A percentile compares a stretch with the other conserved stretches of the same genome.
Conservation (phyloP, 1,284 basidiomycete species). For the Cystobasidium sp. region DNA sequence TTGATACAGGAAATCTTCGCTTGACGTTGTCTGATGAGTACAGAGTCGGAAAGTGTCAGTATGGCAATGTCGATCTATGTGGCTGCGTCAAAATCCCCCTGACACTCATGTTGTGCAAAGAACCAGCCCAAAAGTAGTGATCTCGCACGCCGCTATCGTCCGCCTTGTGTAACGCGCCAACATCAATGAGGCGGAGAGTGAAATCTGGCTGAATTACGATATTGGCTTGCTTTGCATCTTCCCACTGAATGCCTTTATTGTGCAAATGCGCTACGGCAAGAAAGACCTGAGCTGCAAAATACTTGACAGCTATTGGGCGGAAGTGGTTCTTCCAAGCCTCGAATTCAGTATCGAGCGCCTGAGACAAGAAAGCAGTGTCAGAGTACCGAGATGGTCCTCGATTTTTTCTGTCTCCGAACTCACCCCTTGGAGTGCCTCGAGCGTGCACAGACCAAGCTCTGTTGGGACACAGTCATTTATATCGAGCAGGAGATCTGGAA, state of each 20-base stretch:
- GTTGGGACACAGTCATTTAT: not conserved
- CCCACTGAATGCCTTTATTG: slow-evolving; percentile 1
- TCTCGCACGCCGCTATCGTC: not conserved
- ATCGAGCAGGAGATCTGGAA: not conserved
- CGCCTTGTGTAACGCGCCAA: not conserved
- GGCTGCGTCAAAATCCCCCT: not conserved
- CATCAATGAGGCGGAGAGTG: slow-evolving; percentile 23
- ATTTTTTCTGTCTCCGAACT: not conserved
- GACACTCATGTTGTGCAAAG: not conserved
- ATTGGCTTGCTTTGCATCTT: slow-evolving; percentile 19
- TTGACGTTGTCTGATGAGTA: not conserved
- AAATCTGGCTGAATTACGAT: slow-evolving; percentile 14
- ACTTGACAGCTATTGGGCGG: slow-evolving; percentile 12
- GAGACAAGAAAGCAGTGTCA: not conserved
- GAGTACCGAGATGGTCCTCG: not conserved
- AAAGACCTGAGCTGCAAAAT: slow-evolving; percentile 12
- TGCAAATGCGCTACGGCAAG: slow-evolving; percentile 15
- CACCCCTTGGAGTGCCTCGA: not conserved
- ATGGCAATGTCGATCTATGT: not conserved
- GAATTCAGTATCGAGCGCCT: not conserved
- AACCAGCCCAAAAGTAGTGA: not conserved
- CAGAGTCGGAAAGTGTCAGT: not conserved
- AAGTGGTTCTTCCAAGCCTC: slow-evolving; percentile 11
- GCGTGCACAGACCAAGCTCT: not conserved
- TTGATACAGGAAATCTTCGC: not conserved